phyloP scores from a whole-genome alignment of 176 grass and related monocot genomes.

The Zizania latifolia region DNA sequence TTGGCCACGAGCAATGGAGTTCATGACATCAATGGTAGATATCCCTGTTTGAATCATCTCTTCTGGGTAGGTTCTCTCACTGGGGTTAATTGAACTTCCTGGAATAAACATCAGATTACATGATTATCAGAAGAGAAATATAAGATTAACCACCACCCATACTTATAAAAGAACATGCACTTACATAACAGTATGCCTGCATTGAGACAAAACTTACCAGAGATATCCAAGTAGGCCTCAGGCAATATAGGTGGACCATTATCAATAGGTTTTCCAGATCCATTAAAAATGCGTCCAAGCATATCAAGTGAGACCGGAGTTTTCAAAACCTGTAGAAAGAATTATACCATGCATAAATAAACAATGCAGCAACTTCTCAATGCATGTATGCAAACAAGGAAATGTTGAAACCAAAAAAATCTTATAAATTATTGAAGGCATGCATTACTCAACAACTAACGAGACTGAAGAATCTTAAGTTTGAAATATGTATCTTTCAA shows the following conservation, averaged over 20 bases:
- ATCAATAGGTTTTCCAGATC: constrained; percentile 72
- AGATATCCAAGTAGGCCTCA: constrained; percentile 66
- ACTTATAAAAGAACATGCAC: no score
- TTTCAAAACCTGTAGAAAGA: constrained; percentile 34
- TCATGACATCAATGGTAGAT: constrained; percentile 86
- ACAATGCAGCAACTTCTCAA: no score
- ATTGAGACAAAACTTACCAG: constrained; percentile 25
- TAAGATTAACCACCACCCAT: no score
- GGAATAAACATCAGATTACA: constrained; percentile 18
- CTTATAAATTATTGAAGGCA: no score
- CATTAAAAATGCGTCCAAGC: constrained; percentile 77
- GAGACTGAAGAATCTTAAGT: no score
- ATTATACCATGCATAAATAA: no score
- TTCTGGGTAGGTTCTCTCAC: constrained; percentile 73
- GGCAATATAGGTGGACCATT: constrained; percentile 64
- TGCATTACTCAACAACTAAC: no score
- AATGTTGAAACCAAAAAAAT: no score
- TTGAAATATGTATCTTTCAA: no score
- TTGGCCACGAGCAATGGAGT: constrained; percentile 74
- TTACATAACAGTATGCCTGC: not conserved
- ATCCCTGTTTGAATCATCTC: constrained; percentile 88
- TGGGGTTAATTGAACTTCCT: constrained; percentile 88
- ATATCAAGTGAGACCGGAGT: constrained; percentile 69
- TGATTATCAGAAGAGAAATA: constrained; percentile 1
- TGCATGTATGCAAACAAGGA: no score